Evolutionary conservation across 495 filamentous ascomycete species (phyloP).

Genomic region (Penicillium paradoxum): DNA sequence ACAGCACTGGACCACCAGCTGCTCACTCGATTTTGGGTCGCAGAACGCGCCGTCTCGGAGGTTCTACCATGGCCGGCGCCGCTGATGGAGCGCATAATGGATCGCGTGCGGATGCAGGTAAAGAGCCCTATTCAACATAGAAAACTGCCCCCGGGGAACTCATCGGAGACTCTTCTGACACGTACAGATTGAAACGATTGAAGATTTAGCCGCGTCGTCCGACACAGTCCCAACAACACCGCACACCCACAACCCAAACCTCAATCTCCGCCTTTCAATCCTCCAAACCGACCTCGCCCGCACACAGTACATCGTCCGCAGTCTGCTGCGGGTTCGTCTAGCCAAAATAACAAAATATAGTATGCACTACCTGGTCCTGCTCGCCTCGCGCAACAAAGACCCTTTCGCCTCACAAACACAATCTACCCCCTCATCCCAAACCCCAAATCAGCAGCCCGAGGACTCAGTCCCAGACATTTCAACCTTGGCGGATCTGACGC

Average conservation of each 20-base stretch:
- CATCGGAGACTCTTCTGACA: background rate
- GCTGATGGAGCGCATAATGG: conserved; percentile 73
- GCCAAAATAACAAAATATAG: conserved; percentile 57
- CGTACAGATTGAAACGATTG: conserved; percentile 61
- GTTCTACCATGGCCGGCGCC: conserved; percentile 62
- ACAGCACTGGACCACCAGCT: conserved; percentile 74
- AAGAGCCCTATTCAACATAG: background rate
- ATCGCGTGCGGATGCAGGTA: conserved; percentile 66
- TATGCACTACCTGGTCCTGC: conserved; percentile 40
- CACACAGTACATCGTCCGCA: conserved; percentile 83
- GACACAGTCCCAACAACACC: conserved; percentile 32
- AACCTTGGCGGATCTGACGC: conserved; percentile 37
- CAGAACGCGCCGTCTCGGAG: conserved; percentile 84
- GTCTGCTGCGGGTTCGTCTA: conserved; percentile 77
- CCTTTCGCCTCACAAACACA: conserved; percentile 41
- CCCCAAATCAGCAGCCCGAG: conserved; percentile 23
- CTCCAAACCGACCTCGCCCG: conserved; percentile 94
- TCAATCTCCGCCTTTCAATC: conserved; percentile 88
- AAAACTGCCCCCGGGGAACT: background rate
- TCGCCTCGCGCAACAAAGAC: conserved; percentile 55
- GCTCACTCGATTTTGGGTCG: conserved; percentile 86
- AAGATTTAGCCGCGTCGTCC: conserved; percentile 59
- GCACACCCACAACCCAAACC: conserved; percentile 72
- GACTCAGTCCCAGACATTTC: conserved; percentile 36
- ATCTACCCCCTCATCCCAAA: conserved; percentile 33